Evolutionary conservation across 2,329 filamentous ascomycete species (phyloP), one percentile per base, ranked within the genome.

Genomic region (Cryphonectria carpinicola): DNA sequence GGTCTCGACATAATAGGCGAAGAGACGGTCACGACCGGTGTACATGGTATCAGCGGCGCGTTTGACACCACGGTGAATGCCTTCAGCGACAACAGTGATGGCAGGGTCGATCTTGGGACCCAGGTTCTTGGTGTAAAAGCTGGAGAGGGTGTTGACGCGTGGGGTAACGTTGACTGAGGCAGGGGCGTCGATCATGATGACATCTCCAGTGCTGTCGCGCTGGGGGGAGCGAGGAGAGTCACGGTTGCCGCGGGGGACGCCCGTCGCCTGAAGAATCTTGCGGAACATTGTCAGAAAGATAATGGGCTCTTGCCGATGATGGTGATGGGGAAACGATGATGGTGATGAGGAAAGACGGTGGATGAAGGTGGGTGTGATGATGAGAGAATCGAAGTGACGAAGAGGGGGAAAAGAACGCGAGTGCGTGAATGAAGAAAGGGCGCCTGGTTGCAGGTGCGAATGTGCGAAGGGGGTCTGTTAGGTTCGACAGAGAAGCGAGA

Each of bases 131-230:
- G 41, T 66, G 52, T 68, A 68, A n/a, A 70, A 61, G 39, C 54
- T 37, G 39, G 35, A 19, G 11, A 70, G 41, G 41, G 56, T 52
- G 32, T 43, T 54, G 41, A 54, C 52, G 28, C 37, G 37, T 35
- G 39, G 7, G 22, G 32, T 28, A 56, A 62, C 41, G 7, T 10
- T 39, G 10, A 39, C n/a, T 28, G 61, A 37, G 37, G 63, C 39
- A 41, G 62, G 43, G 19, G 65, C 67, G 66, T 66, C 66, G 25
- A 65, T 43, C 65, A 70, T 70, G 68, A 67, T 58, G 61, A 70
- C 61, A 61, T 72, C 67, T 19, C 65, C 65, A 28, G 46, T 25
- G 32, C 43, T 58, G 56, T 69, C 70, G 25, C 63, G 22, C 64
- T 66, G 43, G 19, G 32, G 46, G 22, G 64, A 52, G 35, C 13